phyloP scores from a whole-genome alignment of 352 stramenopile species.

The Pythium monospermum region DNA sequence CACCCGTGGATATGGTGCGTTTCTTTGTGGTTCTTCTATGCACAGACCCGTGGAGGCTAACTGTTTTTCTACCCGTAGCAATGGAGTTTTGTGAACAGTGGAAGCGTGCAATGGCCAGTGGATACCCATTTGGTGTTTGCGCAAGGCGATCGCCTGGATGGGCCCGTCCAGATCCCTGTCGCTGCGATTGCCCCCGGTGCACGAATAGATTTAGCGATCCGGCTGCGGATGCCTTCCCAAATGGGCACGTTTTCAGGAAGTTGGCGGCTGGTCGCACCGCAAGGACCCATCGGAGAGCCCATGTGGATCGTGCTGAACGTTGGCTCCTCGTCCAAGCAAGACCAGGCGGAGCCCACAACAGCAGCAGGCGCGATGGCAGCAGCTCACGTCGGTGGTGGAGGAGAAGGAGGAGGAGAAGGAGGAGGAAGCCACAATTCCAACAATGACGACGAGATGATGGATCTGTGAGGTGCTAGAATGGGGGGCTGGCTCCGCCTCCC shows the following conservation, averaged over 20 bases:
- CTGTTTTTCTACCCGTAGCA: constrained; percentile 26
- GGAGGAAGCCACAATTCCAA: constrained; percentile 9
- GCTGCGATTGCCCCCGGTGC: constrained; percentile 26
- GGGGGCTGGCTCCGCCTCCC: too few species aligned
- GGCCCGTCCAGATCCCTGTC: constrained; percentile 52
- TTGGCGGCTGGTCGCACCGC: constrained; percentile 62
- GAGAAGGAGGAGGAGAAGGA: too few species aligned
- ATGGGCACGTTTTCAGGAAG: constrained; percentile 62
- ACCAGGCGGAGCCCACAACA: constrained; percentile 10
- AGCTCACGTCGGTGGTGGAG: not conserved
- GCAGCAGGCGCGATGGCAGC: not conserved
- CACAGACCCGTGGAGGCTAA: not conserved
- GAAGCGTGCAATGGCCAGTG: constrained; percentile 44
- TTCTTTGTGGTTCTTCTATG: not conserved
- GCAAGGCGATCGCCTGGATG: constrained; percentile 59
- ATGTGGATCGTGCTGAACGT: constrained; percentile 79
- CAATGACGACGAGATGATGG: constrained; percentile 25
- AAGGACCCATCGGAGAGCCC: constrained; percentile 69
- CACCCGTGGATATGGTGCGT: constrained; percentile 55
- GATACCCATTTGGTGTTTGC: constrained; percentile 60
- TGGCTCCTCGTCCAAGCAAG: constrained; percentile 20
- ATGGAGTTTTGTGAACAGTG: constrained; percentile 78
- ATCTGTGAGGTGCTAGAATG: constrained; percentile 10
- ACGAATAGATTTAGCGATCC: constrained; percentile 60
- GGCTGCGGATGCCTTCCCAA: constrained; percentile 49